Evolutionary conservation across 2,329 filamentous ascomycete species (phyloP).

Genomic region (Aspergillus sp.): DNA sequence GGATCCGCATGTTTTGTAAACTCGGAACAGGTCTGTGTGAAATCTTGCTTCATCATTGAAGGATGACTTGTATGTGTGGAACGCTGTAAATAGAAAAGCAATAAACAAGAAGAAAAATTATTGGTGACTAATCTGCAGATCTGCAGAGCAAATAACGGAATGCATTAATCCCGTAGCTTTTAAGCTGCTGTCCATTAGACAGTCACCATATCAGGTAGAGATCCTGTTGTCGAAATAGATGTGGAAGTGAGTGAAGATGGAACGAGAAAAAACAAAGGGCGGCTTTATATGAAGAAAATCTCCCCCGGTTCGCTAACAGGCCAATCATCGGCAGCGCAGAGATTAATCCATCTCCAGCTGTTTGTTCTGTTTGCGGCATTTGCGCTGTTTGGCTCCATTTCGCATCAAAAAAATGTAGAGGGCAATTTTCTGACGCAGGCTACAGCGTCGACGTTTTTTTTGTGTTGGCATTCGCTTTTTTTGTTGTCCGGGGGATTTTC

Average conservation of each 20-base stretch:
- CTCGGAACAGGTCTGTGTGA: conserved; percentile 68
- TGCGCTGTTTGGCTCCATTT: conserved; percentile 13
- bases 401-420: conserved; percentile 20
- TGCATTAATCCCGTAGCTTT: too few species aligned
- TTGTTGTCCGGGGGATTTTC: background rate
- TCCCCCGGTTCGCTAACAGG: conserved; percentile 49
- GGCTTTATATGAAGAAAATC: conserved; percentile 53
- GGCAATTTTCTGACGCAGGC: conserved; percentile 17
- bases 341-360: background rate
- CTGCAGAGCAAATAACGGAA: too few species aligned
- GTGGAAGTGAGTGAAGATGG: background rate
- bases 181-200: background rate
- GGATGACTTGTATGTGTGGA: conserved; percentile 6
- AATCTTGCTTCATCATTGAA: conserved; percentile 59
- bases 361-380: conserved; percentile 21
- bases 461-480: background rate
- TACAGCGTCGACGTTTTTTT: background rate
- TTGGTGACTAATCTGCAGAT: background rate
- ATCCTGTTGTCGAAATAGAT: too few species aligned
- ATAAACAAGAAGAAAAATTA: too few species aligned
- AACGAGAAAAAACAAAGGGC: background rate
- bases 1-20: conserved; percentile 53
- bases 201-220: too few species aligned
- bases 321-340: conserved; percentile 13
- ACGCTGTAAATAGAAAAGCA: background rate